phyloP scores from a whole-genome alignment of 805 yeast genomes.

The Candida coleopterorum region DNA sequence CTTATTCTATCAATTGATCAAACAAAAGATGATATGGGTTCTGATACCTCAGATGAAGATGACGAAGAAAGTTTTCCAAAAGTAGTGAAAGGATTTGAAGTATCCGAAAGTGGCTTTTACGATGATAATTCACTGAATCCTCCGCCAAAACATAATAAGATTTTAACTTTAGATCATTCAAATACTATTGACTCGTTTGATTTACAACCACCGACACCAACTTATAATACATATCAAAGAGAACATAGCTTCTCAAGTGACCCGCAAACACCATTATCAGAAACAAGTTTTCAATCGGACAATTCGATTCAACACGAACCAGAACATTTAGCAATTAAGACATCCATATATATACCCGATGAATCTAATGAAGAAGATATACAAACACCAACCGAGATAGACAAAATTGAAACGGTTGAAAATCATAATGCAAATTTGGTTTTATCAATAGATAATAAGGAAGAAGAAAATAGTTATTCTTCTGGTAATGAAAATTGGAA shows the following conservation, averaged over 20 bases:
- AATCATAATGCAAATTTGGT: slow-evolving; percentile 18
- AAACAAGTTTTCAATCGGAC: slow-evolving; percentile 33
- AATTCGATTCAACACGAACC: slow-evolving; percentile 40
- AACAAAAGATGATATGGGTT: not conserved
- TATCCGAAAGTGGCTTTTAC: not conserved
- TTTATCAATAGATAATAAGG: slow-evolving; percentile 28
- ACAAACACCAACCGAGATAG: not conserved
- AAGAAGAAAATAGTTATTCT: slow-evolving; percentile 2
- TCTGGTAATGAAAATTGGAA: slow-evolving; percentile 12
- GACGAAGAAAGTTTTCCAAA: slow-evolving; percentile 3
- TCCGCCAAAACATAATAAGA: not conserved
- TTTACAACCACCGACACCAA: slow-evolving; percentile 16
- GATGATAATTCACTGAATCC: not conserved
- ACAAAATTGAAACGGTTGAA: not conserved
- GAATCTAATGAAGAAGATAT: slow-evolving; percentile 1
- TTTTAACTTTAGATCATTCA: not conserved
- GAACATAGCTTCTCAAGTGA: slow-evolving; percentile 1
- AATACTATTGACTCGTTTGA: not conserved
- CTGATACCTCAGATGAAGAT: slow-evolving; percentile 8
- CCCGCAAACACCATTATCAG: slow-evolving; percentile 33
- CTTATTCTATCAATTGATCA: slow-evolving; percentile 8
- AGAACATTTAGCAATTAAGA: slow-evolving; percentile 19
- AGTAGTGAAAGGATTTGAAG: not conserved
- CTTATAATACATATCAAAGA: slow-evolving; percentile 13
- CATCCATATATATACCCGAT: not conserved